A percentile compares a stretch with the other conserved stretches of the same genome.
Conservation (phyloP, 2,329 filamentous ascomycete species). For the Cladosporium sp. region DNA sequence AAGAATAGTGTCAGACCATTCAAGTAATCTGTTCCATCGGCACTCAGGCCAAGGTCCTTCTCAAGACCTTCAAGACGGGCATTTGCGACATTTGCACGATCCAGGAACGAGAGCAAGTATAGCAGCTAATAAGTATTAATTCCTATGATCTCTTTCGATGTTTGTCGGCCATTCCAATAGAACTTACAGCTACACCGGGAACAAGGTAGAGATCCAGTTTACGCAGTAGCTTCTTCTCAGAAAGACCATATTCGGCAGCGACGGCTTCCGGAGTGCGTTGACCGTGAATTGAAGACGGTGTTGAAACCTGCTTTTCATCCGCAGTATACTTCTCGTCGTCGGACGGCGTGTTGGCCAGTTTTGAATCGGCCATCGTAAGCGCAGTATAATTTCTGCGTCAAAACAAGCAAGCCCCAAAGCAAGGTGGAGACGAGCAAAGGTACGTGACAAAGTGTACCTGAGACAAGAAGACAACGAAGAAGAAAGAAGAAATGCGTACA, state of each 20-base stretch:
- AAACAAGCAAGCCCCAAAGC: background rate
- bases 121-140: background rate
- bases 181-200: conserved; percentile 39
- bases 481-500: background rate
- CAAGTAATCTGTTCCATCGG: conserved; percentile 62
- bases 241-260: conserved; percentile 39
- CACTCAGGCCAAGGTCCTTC: conserved; percentile 27
- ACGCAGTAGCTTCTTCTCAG: conserved; percentile 59
- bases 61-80: conserved; percentile 42
- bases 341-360: background rate
- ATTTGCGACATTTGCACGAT: conserved; percentile 42
- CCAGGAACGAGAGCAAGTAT: conserved; percentile 21
- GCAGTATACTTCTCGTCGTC: conserved; percentile 7
- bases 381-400: background rate
- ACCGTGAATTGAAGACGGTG: background rate
- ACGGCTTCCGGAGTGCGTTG: conserved; percentile 16
- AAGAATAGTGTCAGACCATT: conserved; percentile 68
- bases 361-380: background rate
- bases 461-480: background rate
- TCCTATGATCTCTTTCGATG: background rate
- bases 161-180: background rate
- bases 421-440: background rate
- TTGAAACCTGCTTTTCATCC: background rate
- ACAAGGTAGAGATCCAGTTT: conserved; percentile 52
- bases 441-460: background rate